Base-by-base conservation (phyloP, 306 rosid genomes). In the Sphenostylis stenocarpa region DNA sequence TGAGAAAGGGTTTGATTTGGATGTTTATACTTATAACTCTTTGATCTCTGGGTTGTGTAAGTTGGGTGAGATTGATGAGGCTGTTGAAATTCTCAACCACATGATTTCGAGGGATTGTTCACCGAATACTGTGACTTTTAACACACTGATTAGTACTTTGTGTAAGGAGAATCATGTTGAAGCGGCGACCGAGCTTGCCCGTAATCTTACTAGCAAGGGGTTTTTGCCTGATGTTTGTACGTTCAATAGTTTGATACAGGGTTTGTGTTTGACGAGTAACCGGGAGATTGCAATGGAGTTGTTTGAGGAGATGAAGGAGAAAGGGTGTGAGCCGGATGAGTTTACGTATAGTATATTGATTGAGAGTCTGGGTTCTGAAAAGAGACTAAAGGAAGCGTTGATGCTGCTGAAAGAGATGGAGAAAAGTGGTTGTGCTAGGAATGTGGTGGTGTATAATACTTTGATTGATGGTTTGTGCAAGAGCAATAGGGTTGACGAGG, bases 391-490 rank as follows among this genome's bases (percentile, higher is more conserved):
- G 29, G 90, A 84, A 65, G 98, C 97, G n/a, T 57, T 90, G 84
- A 29, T 12, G 75, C 67, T 95, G 56, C 77, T 92, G 57, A 92
- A 87, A 56, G 96, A 95, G 81, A 95, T 94, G 96, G 98, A 92
- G 82, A 58, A 34, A 6, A 88, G 86, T 67, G 93, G 96, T 43
- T 95, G 93, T 53, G 86, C 98, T 9, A 84, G 97, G 34, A 90
- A 92, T 62, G 95, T 74, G 11, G 94, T 92, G 17, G 78, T 92
- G 67, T 92, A 90, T 81, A 92, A 92, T 73, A 88, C 94, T 70
- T 81, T 95, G 85, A 92, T 95, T 13, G 87, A 88, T 77, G 98
- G 98, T 65, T 84, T 95, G 48, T 92, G 97, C 84, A 92, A 92
- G 83, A 86, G 86, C 85, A 86, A 76, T 77, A 86, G 90, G 86